Conservation (phyloP, 495 filamentous ascomycete genomes). For the Penicillium coprophilum region DNA sequence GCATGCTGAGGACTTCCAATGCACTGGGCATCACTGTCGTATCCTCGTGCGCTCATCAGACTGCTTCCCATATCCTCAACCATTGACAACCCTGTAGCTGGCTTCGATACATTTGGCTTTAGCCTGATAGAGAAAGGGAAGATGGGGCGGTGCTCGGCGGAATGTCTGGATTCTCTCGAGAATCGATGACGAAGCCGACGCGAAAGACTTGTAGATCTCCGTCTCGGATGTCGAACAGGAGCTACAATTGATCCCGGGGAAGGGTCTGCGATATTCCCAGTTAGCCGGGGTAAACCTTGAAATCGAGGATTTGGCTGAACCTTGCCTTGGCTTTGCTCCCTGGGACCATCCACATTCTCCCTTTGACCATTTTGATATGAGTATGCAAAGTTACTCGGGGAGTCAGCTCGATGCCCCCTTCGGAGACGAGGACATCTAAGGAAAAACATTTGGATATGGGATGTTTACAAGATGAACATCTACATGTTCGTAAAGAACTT, state of each 20-base stretch:
- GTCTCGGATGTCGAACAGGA: neutral
- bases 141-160: constrained; percentile 8
- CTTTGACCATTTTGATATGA: constrained; percentile 3
- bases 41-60: constrained; percentile 43
- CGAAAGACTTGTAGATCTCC: constrained; percentile 25
- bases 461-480: neutral
- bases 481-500: neutral
- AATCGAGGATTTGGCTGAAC: neutral
- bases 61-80: constrained; percentile 34
- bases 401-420: neutral
- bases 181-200: constrained; percentile 38
- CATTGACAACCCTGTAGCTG: constrained; percentile 6
- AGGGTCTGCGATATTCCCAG: neutral
- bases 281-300: neutral
- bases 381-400: neutral
- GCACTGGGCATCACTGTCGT: constrained; percentile 49
- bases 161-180: constrained; percentile 32
- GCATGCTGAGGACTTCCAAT: constrained; percentile 34
- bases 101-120: constrained; percentile 18
- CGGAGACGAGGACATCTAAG: constrained; percentile 5
- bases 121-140: constrained; percentile 28
- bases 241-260: neutral
- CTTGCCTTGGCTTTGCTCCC: constrained; percentile 1
- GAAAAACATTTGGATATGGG: neutral
- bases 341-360: neutral